phyloP scores from a whole-genome alignment of 139 green algal species.

The Microglena sp. region DNA sequence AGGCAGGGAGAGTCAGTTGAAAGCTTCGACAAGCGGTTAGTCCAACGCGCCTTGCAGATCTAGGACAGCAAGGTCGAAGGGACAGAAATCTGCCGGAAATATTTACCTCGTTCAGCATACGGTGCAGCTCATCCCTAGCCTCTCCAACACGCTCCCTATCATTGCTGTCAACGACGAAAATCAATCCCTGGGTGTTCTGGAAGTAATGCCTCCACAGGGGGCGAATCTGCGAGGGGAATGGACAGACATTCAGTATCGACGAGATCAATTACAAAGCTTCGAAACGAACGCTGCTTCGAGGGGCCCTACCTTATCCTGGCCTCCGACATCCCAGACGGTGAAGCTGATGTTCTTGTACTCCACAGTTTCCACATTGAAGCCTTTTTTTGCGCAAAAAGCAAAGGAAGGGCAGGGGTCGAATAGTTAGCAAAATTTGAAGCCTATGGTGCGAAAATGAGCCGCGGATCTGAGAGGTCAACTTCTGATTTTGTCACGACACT shows the following conservation, averaged over 20 bases:
- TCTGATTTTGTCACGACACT: too few species aligned
- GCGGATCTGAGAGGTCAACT: too few species aligned
- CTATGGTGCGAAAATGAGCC: too few species aligned
- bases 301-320: constrained; percentile 97
- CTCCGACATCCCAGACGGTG: constrained; percentile 91
- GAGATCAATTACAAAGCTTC: too few species aligned
- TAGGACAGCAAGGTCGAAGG: neutral
- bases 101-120: constrained; percentile 94
- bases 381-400: constrained; percentile 33
- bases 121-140: constrained; percentile 93
- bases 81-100: too few species aligned
- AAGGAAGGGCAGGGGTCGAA: neutral
- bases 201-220: constrained; percentile 95
- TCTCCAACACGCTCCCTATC: constrained; percentile 89
- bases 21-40: neutral
- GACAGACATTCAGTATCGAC: too few species aligned
- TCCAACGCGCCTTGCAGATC: neutral
- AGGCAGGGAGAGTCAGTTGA: neutral
- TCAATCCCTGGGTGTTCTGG: constrained; percentile 97
- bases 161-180: constrained; percentile 96
- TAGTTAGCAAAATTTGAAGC: too few species aligned
- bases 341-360: constrained; percentile 98
- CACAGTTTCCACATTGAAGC: constrained; percentile 97
- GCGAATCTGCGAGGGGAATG: constrained; percentile 78
- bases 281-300: too few species aligned